Base-by-base conservation (phyloP, 768 basidiomycete species). In the Tephrocybe sp. region DNA sequence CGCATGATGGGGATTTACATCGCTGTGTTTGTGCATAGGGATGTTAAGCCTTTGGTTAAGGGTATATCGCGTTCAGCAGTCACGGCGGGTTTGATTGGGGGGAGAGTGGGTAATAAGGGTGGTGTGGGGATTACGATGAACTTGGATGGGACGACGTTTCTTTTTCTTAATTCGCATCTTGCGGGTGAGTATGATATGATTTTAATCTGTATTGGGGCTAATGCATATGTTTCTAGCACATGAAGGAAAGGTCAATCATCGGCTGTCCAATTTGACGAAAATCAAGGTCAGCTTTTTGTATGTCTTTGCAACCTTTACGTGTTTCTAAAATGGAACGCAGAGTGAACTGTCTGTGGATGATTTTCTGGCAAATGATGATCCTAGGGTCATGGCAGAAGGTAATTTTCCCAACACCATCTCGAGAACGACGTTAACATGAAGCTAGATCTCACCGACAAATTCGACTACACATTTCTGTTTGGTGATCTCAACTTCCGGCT, bases 401-500 rank as follows among this genome's bases (percentile, higher is more conserved):
- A 42, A 50, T 48, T 23, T 4, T 45, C 57, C 53, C 52, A 34
- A 26, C 16, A 4, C 16, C 47, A 16, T 16, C 13, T 1, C 33
- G 10, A 19, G 22, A n/a, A 34, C 3, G 22, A 44, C 59, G 7
- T 39, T 33, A 13, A 34, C 23, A 46, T 8, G 31, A 17, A 42
- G 36, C 22, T 34, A 84, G 92, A 96, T 62, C 68, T 92, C 40
- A 92, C 90, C 0, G 92, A 96, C 60, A 83, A 79, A 58, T 97
- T 94, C 60, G 95, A 98, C 64, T 85, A 85, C 53, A 82, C 88
- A 0, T 97, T 96, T 65, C 76, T 95, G 39, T 90, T 83, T 58
- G 95, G 94, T 3, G 95, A 97, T 65, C 79, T 94, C 42, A 98
- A 96, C 66, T 97, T 97, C 62, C 79, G 95, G 31, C 70, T 97